These are phyloP conservation scores for Cicer bijugum DNA, from an alignment of 306 rosid species.

Conservation along the genomic window DNA sequence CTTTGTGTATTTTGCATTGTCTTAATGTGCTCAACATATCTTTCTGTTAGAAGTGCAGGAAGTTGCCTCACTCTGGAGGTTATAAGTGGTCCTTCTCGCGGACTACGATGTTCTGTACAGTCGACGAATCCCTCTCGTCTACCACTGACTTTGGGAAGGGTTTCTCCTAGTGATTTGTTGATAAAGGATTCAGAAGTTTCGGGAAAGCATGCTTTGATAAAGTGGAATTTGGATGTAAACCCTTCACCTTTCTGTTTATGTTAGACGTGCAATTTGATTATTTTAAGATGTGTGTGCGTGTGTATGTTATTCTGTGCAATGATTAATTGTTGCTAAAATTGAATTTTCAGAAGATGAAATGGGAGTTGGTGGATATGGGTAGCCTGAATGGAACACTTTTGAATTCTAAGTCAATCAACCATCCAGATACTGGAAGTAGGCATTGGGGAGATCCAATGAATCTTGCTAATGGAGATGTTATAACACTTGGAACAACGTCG, in stretches of 20 bases:
- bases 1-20: conserved; percentile 41
- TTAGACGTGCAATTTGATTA: conserved; percentile 41
- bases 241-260: conserved; percentile 18
- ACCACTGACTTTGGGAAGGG: conserved; percentile 83
- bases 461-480: conserved; percentile 81
- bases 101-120: conserved; percentile 59
- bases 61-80: conserved; percentile 92
- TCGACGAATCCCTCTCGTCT: conserved; percentile 64
- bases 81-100: conserved; percentile 82
- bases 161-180: conserved; percentile 77
- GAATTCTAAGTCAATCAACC: conserved; percentile 74
- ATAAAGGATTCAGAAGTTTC: conserved; percentile 89
- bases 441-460: conserved; percentile 74
- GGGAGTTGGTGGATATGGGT: conserved; percentile 98
- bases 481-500: conserved; percentile 94
- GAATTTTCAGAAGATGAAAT: conserved; percentile 76
- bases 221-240: conserved; percentile 84
- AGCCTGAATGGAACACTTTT: conserved; percentile 91
- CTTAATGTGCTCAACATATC: conserved; percentile 57
- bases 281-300: conserved; percentile 18
- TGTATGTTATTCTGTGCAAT: conserved; percentile 31
- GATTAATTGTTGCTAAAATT: conserved; percentile 39
- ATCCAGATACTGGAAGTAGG: conserved; percentile 74
- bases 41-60: conserved; percentile 90
- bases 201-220: conserved; percentile 89